Percentiles rank a stretch among this genome's conserved stretches.
phyloP scores from a whole-genome alignment of 2,329 filamentous ascomycete genomes.

The Cladorrhinum sp. region DNA sequence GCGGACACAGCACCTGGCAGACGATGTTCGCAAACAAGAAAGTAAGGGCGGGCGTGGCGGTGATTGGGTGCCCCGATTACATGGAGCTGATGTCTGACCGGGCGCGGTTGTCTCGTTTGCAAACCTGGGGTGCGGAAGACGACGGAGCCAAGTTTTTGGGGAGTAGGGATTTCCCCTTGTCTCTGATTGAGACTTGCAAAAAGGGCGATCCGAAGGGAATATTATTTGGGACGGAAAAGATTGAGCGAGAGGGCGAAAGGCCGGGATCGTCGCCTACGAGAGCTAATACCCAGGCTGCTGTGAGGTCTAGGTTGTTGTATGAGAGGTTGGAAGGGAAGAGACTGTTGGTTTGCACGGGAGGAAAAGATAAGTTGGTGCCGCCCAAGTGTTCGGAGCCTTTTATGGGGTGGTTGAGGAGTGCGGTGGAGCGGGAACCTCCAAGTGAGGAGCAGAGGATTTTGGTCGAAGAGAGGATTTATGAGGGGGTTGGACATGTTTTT shows the following conservation, averaged over 20 bases:
- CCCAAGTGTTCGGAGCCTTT: conserved; percentile 61
- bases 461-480: conserved; percentile 65
- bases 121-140: conserved; percentile 55
- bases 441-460: conserved; percentile 53
- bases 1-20: conserved; percentile 87
- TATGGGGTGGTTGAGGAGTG: conserved; percentile 57
- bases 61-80: conserved; percentile 82
- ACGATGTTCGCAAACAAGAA: conserved; percentile 73
- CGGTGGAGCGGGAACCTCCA: conserved; percentile 42
- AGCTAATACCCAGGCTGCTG: not conserved
- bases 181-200: conserved; percentile 61
- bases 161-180: conserved; percentile 70
- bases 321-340: conserved; percentile 57
- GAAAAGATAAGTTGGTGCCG: conserved; percentile 69
- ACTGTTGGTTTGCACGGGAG: conserved; percentile 63
- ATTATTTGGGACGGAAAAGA: conserved; percentile 55
- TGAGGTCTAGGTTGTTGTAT: conserved; percentile 45
- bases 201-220: conserved; percentile 73
- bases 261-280: not conserved
- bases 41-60: conserved; percentile 71
- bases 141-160: conserved; percentile 67
- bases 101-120: conserved; percentile 65
- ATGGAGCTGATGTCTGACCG: conserved; percentile 71
- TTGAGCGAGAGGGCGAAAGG: conserved; percentile 4
- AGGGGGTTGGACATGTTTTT: conserved; percentile 68